These are phyloP conservation scores for Ambrosia hybrid DNA, from an alignment of 140 eudicot species.

Conservation along the genomic window DNA sequence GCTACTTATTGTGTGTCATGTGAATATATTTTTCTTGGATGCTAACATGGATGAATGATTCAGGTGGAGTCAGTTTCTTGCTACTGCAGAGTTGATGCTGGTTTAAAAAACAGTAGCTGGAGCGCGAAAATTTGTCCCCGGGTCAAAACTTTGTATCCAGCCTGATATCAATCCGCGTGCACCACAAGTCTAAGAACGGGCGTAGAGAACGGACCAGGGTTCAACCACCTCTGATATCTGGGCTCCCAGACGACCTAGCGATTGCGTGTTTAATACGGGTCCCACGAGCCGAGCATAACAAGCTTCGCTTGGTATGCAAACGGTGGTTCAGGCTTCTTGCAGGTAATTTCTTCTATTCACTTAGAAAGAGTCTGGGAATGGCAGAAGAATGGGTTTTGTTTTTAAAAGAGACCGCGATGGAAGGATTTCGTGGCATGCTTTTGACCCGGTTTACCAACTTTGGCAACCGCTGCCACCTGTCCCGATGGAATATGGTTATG, in stretches of 20 bases:
- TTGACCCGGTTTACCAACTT: constrained; percentile 82
- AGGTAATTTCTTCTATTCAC: constrained; percentile 82
- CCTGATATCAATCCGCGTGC: constrained; percentile 97
- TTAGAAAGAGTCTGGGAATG: constrained; percentile 74
- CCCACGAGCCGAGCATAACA: constrained; percentile 86
- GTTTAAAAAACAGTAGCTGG: constrained; percentile 95
- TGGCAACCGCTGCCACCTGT: constrained; percentile 99
- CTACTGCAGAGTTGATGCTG: constrained; percentile 92
- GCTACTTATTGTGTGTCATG: too few relatives aligned
- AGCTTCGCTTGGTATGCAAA: constrained; percentile 89
- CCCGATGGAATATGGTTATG: constrained; percentile 78
- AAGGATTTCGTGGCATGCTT: constrained; percentile 92
- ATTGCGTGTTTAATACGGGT: constrained; percentile 94
- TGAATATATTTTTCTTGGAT: constrained; percentile 7
- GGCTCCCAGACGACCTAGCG: constrained; percentile 97
- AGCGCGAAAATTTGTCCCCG: constrained; percentile 94
- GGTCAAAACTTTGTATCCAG: constrained; percentile 92
- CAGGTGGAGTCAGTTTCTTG: constrained; percentile 99
- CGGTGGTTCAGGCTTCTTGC: constrained; percentile 83
- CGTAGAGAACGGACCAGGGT: constrained; percentile 77
- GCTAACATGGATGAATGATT: constrained; percentile 20
- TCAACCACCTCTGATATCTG: constrained; percentile 92
- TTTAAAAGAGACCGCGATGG: constrained; percentile 92
- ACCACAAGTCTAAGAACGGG: constrained; percentile 71
- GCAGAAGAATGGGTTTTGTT: constrained; percentile 97